Evolutionary conservation across 1,139 yeast species (phyloP), one percentile per base, ranked within the genome.

Genomic region (Nematodospora anomalae): DNA sequence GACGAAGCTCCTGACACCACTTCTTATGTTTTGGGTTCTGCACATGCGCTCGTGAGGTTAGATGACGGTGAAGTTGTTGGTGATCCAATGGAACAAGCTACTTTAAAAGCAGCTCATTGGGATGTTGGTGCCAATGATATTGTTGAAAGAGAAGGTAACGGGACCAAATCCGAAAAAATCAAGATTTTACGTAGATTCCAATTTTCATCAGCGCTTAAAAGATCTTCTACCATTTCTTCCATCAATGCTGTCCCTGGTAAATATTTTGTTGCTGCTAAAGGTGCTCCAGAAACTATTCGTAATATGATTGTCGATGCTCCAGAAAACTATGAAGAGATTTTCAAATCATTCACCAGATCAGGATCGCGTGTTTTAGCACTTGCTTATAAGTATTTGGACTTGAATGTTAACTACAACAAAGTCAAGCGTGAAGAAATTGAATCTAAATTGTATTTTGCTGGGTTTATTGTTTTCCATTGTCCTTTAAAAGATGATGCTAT

Each of bases 41-140:
- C 96, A 28, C 98, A 94, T 62, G 97, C 98, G 25, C 74, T 92
- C 46, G 98, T 94, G 22, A 79, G 80, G 53, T 74, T 92, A 42
- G 97, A 92, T 53, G 96, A 90, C 57, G 98, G 97, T 51, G 97
- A 92, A 47, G 80, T 90, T 50, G 98, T 92, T 43, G 98, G 98
- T 64, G 99, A 94, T 55, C 97, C 98, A 46, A 92, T 92, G 97
- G 98, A 94, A 66, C 88, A 90, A 64, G 96, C 95, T 26, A 92
- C 98, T 33, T 72, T 92, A 50, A 82, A 80, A 49, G 94, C 96
- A 35, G 80, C 95, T 41, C 79, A 81, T 31, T 94, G 97, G 97
- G 70, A 67, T 27, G 86, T 92, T 49, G 89, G 85, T 38, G 76
- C 73, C 43, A 80, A 84, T 48, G 96, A 90, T 54, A 56, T 73